Evolutionary conservation across 2,329 filamentous ascomycete genomes (phyloP), one percentile per base, ranked within the genome.

Genomic region (Cercospora citrullina): DNA sequence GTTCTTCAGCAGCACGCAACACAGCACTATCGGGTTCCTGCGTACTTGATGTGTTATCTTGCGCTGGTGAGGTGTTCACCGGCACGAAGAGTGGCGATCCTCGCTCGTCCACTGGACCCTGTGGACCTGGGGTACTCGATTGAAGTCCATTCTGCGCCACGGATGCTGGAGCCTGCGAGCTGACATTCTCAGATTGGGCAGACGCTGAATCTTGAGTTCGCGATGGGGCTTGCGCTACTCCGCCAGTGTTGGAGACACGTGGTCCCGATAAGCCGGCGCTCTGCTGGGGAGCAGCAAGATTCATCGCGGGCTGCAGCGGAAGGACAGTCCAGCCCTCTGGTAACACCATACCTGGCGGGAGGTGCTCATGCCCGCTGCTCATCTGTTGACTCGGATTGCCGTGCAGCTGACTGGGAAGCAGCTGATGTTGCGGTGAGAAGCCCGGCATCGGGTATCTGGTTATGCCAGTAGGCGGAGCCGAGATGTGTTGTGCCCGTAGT

Each of bases 281-380:
- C 53, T 21, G 64, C 36, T 65, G 48, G 9, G 31, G 21, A n/a
- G 26, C 65, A 59, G 10, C 67, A 58, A 18, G 26, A 33, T 53
- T 53, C 36, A 73, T 75, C n/a, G 76, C 68, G 55, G 79, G 75
- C 23, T 81, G 78, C 57, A 85, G 74, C 33, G 84, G 84, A 71
- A 83, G 77, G 59, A 85, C 69, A 6, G 81, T 81, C 84, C 84
- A 87, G 10, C 86, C 86, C 66, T 82, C 80, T 6, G 86, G 86
- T 28, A 87, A 75, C 7, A 75, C 80, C 61, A 87, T 74, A 3
- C 86, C 86, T 62, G 80, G 79, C 9, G 85, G 85, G 39, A 87
- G 75, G 63, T 80, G 77, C 60, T 80, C 75, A 69, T 85, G 81
- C 9, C 82, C 84, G 42, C 79, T 76, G 26, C 69, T 71, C 60